These are phyloP conservation scores for Vishniacozyma victoriae DNA, from an alignment of 768 basidiomycete species.

Conservation along the genomic window DNA sequence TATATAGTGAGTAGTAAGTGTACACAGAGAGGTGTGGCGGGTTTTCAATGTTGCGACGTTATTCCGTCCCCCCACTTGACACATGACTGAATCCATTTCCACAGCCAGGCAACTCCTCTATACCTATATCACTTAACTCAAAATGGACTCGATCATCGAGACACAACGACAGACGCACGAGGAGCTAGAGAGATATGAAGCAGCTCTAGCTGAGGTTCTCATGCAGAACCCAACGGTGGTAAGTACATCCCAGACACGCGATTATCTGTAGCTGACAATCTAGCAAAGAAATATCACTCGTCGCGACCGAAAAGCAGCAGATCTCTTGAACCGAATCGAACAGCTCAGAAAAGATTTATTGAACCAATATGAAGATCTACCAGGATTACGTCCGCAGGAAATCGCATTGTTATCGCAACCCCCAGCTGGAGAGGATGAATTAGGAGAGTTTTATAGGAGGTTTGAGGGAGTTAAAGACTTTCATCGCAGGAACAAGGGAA, in stretches of 20 bases:
- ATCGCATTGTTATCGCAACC: conserved; percentile 38
- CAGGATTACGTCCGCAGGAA: conserved; percentile 48
- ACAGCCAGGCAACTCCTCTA: too few relatives aligned
- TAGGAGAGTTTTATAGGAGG: conserved; percentile 92
- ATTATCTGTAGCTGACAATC: conserved; percentile 1
- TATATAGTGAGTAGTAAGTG: too few relatives aligned
- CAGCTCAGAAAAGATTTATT: conserved; percentile 62
- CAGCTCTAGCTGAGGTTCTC: conserved; percentile 75
- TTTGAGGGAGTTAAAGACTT: conserved; percentile 94
- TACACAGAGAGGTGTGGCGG: too few relatives aligned
- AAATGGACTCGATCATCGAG: conserved; percentile 90
- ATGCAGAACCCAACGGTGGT: conserved; percentile 51
- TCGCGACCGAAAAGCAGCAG: conserved; percentile 81
- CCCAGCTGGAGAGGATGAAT: conserved; percentile 51
- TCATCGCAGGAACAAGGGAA: conserved; percentile 91
- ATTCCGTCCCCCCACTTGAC: too few relatives aligned
- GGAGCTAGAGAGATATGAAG: conserved; percentile 86
- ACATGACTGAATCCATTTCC: too few relatives aligned
- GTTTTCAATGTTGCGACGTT: too few relatives aligned
- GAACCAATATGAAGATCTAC: conserved; percentile 70
- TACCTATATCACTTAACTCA: conserved; percentile 1
- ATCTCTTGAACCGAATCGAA: conserved; percentile 78
- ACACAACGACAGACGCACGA: conserved; percentile 92
- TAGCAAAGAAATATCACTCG: conserved; percentile 41
- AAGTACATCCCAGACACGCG: conserved; percentile 10